Evolutionary conservation across 2,329 filamentous ascomycete species (phyloP), one percentile per base, ranked within the genome.

Genomic region (Cytospora piceicola): DNA sequence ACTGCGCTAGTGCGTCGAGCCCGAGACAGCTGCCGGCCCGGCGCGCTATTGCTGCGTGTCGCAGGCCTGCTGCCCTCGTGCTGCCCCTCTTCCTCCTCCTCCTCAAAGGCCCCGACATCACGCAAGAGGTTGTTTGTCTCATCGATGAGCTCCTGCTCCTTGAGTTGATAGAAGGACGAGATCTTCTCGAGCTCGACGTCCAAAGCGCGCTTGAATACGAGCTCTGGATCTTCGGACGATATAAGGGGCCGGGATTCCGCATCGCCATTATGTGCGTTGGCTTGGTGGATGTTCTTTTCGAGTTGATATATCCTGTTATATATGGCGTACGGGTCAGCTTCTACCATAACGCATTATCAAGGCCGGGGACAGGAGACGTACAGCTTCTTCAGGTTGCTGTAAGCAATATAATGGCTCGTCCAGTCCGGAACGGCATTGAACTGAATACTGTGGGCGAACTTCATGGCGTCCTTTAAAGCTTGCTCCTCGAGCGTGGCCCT

Each of bases 351-450:
- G 12, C 46, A 49, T 12, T 11, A 3, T 49, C 46, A 12, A 55
- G 61, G n/a, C 15, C 56, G 51, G 27, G 46, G n/a, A 32, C n/a
- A 29, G 36, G 54, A 27, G 52, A 83, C 91, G 74, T 78, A 96
- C 93, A 97, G 86, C 83, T 99, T 99, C 84, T 99, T 99, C 72
- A 99, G 86, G 75, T 97, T 98, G 81, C 94, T 97, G 80, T 99
- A 99, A 67, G 94, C 92, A 75, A 99, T 96, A 79, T 99, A 99
- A 79, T 98, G 89, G 73, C 90, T 94, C 82, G 93, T 97, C 95
- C 95, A 99, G 80, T 99, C 95, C n/a, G 95, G 95, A 72, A 99
- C 95, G 69, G 95, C 94, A 82, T 99, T 99, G 82, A 99, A 99
- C 83, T 99, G 95, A 73, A 99, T 90, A 80, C 94, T 98, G 78